phyloP scores from a whole-genome alignment of 306 rosid genomes.

The Trifolium fragiferum region DNA sequence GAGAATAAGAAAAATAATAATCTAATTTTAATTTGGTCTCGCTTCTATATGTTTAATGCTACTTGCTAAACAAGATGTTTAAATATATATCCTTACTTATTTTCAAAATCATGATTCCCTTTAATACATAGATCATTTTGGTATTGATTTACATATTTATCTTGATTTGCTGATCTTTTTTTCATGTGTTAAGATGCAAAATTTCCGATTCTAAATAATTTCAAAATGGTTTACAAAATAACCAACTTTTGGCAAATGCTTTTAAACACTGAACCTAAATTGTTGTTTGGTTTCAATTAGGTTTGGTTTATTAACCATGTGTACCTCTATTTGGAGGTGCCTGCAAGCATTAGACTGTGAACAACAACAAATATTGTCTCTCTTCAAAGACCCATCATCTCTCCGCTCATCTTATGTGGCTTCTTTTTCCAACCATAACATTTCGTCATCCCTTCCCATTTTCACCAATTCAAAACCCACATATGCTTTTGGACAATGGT shows the following conservation, averaged over 20 bases:
- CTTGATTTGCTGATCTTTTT: neutral
- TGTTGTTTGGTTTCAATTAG: neutral
- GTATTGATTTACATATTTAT: neutral
- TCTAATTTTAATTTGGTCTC: neutral
- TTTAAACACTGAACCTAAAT: neutral
- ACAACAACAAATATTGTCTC: conserved; percentile 54
- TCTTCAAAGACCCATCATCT: conserved; percentile 47
- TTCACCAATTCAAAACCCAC: conserved; percentile 38
- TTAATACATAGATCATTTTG: neutral
- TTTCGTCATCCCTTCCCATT: conserved; percentile 33
- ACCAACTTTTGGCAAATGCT: neutral
- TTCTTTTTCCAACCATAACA: conserved; percentile 35
- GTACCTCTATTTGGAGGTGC: conserved; percentile 55
- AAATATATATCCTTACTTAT: neutral
- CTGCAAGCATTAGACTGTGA: conserved; percentile 60
- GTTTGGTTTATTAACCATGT: conserved; percentile 11
- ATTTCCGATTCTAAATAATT: neutral
- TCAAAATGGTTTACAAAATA: neutral
- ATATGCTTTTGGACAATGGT: conserved; percentile 43
- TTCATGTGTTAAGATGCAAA: neutral
- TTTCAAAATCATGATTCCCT: neutral
- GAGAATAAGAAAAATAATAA: neutral
- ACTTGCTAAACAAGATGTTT: neutral
- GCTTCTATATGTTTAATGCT: neutral
- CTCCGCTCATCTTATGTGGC: conserved; percentile 39